Base-by-base conservation (phyloP, 1,284 basidiomycete species). In the Malassezia furfur region DNA sequence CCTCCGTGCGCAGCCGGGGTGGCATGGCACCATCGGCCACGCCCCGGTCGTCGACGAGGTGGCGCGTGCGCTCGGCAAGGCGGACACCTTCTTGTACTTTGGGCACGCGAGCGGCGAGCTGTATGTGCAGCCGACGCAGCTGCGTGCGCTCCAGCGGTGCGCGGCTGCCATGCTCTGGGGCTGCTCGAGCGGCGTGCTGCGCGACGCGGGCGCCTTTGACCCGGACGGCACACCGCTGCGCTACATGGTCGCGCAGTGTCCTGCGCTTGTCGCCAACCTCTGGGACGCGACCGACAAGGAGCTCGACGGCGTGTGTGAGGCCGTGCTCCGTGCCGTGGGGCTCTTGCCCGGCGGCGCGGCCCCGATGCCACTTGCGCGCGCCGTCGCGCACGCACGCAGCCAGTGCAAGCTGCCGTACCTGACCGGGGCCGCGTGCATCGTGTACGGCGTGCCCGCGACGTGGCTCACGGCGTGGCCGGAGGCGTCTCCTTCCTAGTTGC, bases 271-370 rank as follows among this genome's bases (percentile, higher is more conserved):
- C 12, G 94, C 87, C 0, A 96, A 93, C 70, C 78, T 98, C 15
- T 99, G 94, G 93, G 93, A 98, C 73, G 91, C 96, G 22, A 98
- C 94, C 0, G 93, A 99, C 78, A 83, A 86, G 47, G 93, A 99
- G 73, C 91, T 96, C 62, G 93, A 98, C 78, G 86, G 87, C 63
- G 83, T 96, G 59, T 86, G 90, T 7, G 84, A 86, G 63, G 79
- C 83, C 0, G 89, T 96, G 7, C 85, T 96, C 66, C 83, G 85
- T 60, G 81, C 83, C 57, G 76, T 94, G 8, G 78, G 79, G 3
- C 78, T 96, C 45, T 81, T 77, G 56, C 53, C 52, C 6, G 54
- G 50, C 21, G 31, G 32, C 31, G 58, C 54, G 60, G 19, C 53
- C 46, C 58, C 57, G 21, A 64, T 14, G 11, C 85, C 85, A 1